Percentiles rank a stretch among this genome's conserved stretches.
Evolutionary conservation across 2,329 filamentous ascomycete genomes (phyloP).

Genomic region (Aspergillus sojae): DNA sequence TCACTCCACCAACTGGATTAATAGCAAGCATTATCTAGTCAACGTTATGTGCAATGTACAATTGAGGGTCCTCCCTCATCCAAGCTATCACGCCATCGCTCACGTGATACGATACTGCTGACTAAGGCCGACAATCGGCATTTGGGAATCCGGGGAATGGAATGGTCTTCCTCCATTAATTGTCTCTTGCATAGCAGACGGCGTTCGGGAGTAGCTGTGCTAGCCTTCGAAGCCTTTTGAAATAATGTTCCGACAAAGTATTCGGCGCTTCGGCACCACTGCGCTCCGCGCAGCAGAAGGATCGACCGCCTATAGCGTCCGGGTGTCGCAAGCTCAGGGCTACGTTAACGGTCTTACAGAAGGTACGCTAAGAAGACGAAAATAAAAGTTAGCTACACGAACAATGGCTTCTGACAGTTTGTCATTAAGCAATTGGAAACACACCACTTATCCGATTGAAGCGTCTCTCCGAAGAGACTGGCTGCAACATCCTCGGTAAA

Average conservation of each 20-base stretch:
- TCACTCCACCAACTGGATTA: background rate
- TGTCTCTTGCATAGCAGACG: conserved; percentile 3
- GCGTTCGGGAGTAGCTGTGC: conserved; percentile 4
- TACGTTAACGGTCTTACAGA: conserved; percentile 77
- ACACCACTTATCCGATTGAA: conserved; percentile 92
- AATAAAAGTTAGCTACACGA: background rate
- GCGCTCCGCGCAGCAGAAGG: conserved; percentile 58
- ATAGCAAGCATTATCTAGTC: background rate
- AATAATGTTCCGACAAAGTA: conserved; percentile 70
- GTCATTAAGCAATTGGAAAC: conserved; percentile 81
- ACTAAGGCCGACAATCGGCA: conserved; percentile 30
- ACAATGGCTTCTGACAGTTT: background rate
- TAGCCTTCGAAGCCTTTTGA: conserved; percentile 17
- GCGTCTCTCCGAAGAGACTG: conserved; percentile 83
- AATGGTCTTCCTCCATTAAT: conserved; percentile 1
- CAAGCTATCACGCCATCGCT: conserved; percentile 20
- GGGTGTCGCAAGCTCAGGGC: conserved; percentile 78
- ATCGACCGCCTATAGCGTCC: conserved; percentile 64
- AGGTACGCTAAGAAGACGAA: conserved; percentile 56
- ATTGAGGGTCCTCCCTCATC: background rate
- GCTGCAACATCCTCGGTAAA: conserved; percentile 93
- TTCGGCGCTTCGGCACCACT: conserved; percentile 68
- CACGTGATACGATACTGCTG: conserved; percentile 23
- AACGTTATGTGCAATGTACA: background rate
- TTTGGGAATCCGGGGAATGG: conserved; percentile 8